These are phyloP conservation scores for Inga laurina DNA, from an alignment of 306 rosid genomes.

Conservation along the genomic window DNA sequence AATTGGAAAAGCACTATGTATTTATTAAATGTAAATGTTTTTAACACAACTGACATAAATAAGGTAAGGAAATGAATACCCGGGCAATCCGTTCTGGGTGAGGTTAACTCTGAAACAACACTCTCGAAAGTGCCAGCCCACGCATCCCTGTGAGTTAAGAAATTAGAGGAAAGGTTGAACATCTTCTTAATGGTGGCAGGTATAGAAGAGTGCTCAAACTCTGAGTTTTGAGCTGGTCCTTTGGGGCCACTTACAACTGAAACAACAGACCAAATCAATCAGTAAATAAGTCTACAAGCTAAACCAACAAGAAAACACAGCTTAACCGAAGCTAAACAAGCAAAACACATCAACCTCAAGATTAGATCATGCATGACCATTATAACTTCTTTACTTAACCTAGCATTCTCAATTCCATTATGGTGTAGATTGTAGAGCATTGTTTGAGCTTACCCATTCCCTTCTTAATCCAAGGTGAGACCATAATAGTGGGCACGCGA, in stretches of 20 bases:
- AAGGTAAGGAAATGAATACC: conserved; percentile 39
- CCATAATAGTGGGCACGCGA: conserved; percentile 93
- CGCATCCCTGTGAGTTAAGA: conserved; percentile 94
- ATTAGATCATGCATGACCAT: conserved; percentile 20
- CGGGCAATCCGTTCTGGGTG: conserved; percentile 95
- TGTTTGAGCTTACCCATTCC: conserved; percentile 67
- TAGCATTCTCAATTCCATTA: conserved; percentile 2
- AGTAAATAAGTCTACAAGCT: neutral
- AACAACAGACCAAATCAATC: conserved; percentile 22
- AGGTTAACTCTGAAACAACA: conserved; percentile 62
- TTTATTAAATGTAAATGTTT: neutral
- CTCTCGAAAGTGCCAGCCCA: conserved; percentile 98
- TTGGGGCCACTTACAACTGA: conserved; percentile 73
- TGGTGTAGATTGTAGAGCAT: neutral
- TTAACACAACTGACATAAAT: neutral
- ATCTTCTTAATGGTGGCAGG: conserved; percentile 98
- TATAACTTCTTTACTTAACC: neutral
- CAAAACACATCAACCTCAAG: conserved; percentile 7
- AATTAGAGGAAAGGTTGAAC: conserved; percentile 84
- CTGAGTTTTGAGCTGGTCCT: conserved; percentile 84
- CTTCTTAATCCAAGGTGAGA: conserved; percentile 98
- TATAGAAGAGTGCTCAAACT: conserved; percentile 95
- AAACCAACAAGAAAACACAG: neutral
- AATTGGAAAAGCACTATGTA: neutral
- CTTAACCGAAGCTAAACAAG: conserved; percentile 19